Percentiles rank a stretch among this genome's conserved stretches.
Conservation (phyloP, 75 land plant genomes). For the Selaginella tamariscina region DNA sequence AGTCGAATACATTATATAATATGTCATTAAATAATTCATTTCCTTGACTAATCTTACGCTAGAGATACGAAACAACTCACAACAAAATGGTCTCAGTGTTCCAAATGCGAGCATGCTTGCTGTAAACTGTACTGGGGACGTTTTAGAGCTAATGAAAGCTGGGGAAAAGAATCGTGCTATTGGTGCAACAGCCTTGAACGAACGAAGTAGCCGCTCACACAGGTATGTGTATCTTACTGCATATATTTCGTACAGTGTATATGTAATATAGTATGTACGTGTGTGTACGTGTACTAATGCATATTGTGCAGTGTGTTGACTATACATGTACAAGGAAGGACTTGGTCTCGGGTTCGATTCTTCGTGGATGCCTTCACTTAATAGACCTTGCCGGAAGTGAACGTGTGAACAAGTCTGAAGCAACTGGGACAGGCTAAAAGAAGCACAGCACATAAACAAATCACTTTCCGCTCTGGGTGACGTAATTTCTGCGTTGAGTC, state of each 20-base stretch:
- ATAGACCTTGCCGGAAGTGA: constrained; percentile 96
- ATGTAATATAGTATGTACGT: constrained; percentile 14
- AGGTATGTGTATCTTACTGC: constrained; percentile 29
- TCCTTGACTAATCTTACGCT: constrained; percentile 34
- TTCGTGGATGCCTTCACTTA: constrained; percentile 74
- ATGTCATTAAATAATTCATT: no score
- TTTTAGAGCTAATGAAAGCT: constrained; percentile 42
- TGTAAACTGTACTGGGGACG: constrained; percentile 42
- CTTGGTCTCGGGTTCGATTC: constrained; percentile 40
- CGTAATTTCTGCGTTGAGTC: constrained; percentile 53
- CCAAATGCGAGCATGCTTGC: constrained; percentile 52
- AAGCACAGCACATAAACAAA: constrained; percentile 62
- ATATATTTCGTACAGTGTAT: background rate
- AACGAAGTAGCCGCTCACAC: constrained; percentile 80
- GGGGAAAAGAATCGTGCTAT: constrained; percentile 56
- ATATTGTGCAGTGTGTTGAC: constrained; percentile 81
- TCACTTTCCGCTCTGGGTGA: constrained; percentile 62
- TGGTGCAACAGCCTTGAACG: constrained; percentile 72
- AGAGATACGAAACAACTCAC: constrained; percentile 56
- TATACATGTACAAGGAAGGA: constrained; percentile 77
- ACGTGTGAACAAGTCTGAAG: constrained; percentile 67
- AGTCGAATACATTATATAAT: no score
- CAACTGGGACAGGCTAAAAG: constrained; percentile 54
- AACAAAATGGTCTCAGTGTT: constrained; percentile 53
- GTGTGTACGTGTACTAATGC: constrained; percentile 14